Evolutionary conservation across 2,329 filamentous ascomycete species (phyloP), one percentile per base, ranked within the genome.

Genomic region (Alternaria sp.): DNA sequence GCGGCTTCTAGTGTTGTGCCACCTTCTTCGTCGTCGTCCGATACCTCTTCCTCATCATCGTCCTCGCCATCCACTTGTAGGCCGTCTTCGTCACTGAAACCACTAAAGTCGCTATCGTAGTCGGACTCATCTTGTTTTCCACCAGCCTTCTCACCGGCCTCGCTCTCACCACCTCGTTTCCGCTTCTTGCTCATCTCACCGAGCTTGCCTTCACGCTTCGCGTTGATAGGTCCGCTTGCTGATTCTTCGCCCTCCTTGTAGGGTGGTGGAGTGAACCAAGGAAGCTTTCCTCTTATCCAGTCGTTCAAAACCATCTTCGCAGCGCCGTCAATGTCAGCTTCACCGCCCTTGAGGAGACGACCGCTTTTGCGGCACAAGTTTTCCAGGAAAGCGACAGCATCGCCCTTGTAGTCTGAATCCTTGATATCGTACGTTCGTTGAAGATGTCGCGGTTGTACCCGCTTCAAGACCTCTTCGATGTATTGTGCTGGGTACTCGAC

Each of bases 301-400:
- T 99, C 96, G 74, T 97, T 98, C 63, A 99, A 83, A 1, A 99
- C 91, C 89, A 97, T 97, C 81, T 97, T 97, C 1, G 96, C 96
- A 51, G 97, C 93, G 73, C 94, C 93, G 73, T 98, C 95, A 59
- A 97, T 83, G 79, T 99, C 96, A 5, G 95, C 91, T 79, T 98
- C 96, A n/a, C 95, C 96, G 61, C 93, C 95, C 77, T 93, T 93
- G 15, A 98, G 83, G 19, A 99, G 82, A 71, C 94, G 87, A 15
- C 96, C 96, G 61, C 90, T 89, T 80, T 97, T 98, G 61, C 94
- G 86, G 9, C 94, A 95, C 3, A 99, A 84, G 26, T 93, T 83
- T 75, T 97, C 95, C 1, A 99, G 84, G 73, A 99, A 97, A 65
- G 95, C 90, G 13, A 91, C 90, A 15, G 92, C 85, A 71, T 92